Percentiles rank a stretch among this genome's conserved stretches.
Conservation (phyloP, 148 eudicot species). For the Dianthus caryophyllus region DNA sequence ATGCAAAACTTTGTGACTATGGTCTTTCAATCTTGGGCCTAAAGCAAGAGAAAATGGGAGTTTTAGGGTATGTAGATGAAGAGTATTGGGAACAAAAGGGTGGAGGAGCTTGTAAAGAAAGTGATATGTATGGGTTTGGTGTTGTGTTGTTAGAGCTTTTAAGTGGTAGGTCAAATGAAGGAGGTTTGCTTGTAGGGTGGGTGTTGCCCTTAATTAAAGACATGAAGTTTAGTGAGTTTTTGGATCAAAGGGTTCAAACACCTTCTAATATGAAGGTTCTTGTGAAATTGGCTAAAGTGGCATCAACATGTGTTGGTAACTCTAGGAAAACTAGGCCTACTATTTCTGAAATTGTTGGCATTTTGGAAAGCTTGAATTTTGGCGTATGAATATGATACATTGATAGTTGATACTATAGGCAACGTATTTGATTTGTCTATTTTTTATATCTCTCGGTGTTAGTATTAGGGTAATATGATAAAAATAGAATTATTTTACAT, state of each 20-base stretch:
- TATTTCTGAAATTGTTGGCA: conserved; percentile 53
- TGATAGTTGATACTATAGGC: no score
- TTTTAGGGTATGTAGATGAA: conserved; percentile 78
- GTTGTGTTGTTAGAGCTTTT: conserved; percentile 77
- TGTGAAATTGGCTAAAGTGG: conserved; percentile 72
- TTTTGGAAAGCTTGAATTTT: conserved; percentile 56
- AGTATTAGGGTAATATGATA: no score
- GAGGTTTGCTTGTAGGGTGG: conserved; percentile 66
- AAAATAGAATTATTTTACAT: no score
- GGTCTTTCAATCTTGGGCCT: conserved; percentile 65
- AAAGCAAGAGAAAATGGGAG: conserved; percentile 31
- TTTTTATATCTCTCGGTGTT: no score
- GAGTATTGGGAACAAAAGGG: conserved; percentile 54
- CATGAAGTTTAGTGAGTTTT: conserved; percentile 54
- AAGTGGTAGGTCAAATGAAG: conserved; percentile 65
- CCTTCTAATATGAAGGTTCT: conserved; percentile 50
- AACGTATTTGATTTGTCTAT: not conserved
- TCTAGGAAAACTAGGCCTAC: conserved; percentile 63
- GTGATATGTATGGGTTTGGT: conserved; percentile 90
- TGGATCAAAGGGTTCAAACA: conserved; percentile 56
- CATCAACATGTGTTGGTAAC: conserved; percentile 80
- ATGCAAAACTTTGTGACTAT: conserved; percentile 69
- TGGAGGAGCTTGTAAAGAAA: conserved; percentile 67
- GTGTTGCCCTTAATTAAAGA: conserved; percentile 79
- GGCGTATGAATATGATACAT: conserved; percentile 7